phyloP scores from a whole-genome alignment of 805 yeast species.

The Scheffersomyces lignosus region DNA sequence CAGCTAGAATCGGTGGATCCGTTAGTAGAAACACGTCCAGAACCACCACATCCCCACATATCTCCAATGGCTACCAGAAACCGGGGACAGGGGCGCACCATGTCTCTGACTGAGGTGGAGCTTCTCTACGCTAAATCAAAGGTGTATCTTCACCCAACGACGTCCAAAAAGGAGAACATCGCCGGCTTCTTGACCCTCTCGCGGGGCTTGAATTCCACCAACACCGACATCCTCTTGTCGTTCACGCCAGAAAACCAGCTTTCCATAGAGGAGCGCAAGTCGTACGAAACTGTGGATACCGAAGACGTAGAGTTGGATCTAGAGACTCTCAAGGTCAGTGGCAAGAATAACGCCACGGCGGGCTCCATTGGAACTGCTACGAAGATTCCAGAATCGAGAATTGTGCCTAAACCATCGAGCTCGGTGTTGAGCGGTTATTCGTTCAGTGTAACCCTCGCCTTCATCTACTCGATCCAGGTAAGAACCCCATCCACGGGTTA shows the following conservation, averaged over 20 bases:
- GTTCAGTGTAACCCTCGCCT: conserved; percentile 60
- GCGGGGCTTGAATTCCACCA: conserved; percentile 48
- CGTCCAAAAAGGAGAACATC: conserved; percentile 70
- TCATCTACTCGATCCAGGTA: conserved; percentile 75
- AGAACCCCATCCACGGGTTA: conserved; percentile 82
- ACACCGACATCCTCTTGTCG: conserved; percentile 60
- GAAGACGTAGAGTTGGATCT: conserved; percentile 24
- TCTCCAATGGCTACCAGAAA: too few species aligned
- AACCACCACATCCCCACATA: too few species aligned
- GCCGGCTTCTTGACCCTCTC: conserved; percentile 74
- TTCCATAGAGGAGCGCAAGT: conserved; percentile 43
- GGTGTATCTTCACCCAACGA: conserved; percentile 82
- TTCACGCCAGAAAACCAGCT: conserved; percentile 64
- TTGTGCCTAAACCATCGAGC: conserved; percentile 52
- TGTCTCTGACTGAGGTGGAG: conserved; percentile 38
- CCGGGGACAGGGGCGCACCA: too few species aligned
- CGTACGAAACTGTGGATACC: conserved; percentile 53
- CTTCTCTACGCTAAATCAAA: conserved; percentile 60
- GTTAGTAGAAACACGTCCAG: too few species aligned
- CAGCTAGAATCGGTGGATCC: too few species aligned
- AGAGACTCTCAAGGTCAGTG: conserved; percentile 17
- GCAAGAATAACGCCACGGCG: conserved; percentile 4
- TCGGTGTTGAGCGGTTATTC: conserved; percentile 62
- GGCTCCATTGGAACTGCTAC: neutral
- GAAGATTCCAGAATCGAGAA: conserved; percentile 4